Percentiles rank a stretch among this genome's conserved stretches.
Evolutionary conservation across 2,329 filamentous ascomycete genomes (phyloP).

Genomic region (Trichoderma lentiforme): DNA sequence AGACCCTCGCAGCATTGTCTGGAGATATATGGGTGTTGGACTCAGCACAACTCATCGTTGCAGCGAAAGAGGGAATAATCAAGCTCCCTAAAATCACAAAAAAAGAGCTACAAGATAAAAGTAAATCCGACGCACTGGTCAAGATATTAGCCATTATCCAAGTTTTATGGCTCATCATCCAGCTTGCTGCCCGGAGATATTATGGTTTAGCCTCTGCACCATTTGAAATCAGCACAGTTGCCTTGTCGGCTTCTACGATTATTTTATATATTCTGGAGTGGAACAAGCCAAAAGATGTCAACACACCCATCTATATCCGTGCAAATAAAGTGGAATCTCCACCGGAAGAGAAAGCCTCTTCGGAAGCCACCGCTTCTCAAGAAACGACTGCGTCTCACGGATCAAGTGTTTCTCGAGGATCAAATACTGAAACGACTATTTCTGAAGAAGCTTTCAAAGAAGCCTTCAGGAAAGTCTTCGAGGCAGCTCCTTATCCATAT

Average conservation of each 20-base stretch:
- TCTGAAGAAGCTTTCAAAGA: neutral
- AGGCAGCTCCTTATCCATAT: neutral
- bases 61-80: neutral
- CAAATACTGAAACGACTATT: neutral
- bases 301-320: neutral
- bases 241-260: neutral
- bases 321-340: neutral
- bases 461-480: neutral
- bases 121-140: neutral
- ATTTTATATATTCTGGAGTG: neutral
- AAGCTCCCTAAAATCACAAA: neutral
- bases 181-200: neutral
- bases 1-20: neutral
- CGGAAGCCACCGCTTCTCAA: neutral
- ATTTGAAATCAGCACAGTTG: neutral
- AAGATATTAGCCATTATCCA: neutral
- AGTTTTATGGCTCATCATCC: neutral
- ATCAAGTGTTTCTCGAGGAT: too few species aligned
- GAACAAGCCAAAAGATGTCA: neutral
- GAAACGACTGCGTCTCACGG: neutral
- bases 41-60: neutral
- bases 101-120: neutral
- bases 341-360: neutral
- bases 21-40: neutral
- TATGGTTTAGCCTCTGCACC: neutral